Conservation (phyloP, 1,139 yeast genomes). For the Blastobotrys proliferans region DNA sequence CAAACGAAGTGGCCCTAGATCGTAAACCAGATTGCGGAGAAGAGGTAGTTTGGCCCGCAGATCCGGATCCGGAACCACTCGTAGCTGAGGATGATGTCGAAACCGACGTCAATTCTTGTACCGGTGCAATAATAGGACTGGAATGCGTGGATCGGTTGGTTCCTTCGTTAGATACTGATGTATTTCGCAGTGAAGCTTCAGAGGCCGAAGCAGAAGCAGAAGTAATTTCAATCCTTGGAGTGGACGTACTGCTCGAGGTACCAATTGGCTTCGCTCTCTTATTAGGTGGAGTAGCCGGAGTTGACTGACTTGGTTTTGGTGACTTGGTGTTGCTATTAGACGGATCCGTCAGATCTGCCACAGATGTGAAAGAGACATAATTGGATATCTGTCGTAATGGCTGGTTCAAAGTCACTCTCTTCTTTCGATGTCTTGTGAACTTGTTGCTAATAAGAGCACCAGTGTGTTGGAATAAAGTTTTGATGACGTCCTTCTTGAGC, state of each 20-base stretch:
- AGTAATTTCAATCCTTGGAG: no score
- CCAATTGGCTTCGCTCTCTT: no score
- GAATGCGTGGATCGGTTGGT: background rate
- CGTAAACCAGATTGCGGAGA: constrained; percentile 8
- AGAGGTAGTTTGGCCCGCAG: background rate
- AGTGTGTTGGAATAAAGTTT: constrained; percentile 64
- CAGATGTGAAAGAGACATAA: constrained; percentile 34
- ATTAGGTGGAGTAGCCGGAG: no score
- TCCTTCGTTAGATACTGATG: no score
- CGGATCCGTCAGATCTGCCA: constrained; percentile 27
- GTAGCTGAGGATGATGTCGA: no score
- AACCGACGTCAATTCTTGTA: no score
- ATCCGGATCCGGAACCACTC: background rate
- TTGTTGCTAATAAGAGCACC: constrained; percentile 81
- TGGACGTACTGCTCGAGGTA: no score
- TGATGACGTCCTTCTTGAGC: constrained; percentile 60
- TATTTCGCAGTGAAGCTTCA: no score
- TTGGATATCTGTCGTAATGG: constrained; percentile 34
- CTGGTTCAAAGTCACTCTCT: constrained; percentile 17
- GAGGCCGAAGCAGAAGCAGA: no score
- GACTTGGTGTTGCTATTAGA: no score
- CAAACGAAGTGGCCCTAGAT: constrained; percentile 17
- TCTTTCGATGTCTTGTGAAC: constrained; percentile 43
- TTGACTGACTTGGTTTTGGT: no score
- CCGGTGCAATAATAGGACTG: background rate